phyloP scores from a whole-genome alignment of 805 yeast genomes.

The Yarrowia osloensis region DNA sequence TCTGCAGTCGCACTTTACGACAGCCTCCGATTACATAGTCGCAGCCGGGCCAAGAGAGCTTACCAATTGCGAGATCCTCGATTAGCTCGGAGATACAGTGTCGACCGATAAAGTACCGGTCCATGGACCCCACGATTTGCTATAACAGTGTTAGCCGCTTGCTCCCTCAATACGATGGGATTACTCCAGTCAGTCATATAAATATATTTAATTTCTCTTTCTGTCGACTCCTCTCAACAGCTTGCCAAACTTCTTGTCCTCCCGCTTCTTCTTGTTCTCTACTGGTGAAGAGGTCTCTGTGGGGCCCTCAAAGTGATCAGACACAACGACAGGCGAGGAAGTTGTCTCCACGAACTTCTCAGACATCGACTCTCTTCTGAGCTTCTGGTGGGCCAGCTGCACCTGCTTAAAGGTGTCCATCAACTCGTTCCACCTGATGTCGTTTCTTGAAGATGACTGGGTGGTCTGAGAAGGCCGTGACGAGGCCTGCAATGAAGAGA shows the following conservation, averaged over 20 bases:
- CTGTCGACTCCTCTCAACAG: conserved; percentile 16
- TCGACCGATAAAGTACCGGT: too few species aligned
- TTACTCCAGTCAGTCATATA: too few species aligned
- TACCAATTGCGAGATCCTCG: too few species aligned
- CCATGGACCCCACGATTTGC: too few species aligned
- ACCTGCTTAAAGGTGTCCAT: conserved; percentile 52
- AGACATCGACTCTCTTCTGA: conserved; percentile 19
- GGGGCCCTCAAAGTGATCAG: conserved; percentile 21
- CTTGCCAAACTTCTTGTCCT: conserved; percentile 22
- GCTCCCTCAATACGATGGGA: too few species aligned
- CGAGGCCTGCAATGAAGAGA: conserved; percentile 45
- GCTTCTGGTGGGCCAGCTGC: conserved; percentile 41
- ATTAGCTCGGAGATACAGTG: too few species aligned
- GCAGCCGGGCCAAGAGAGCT: too few species aligned
- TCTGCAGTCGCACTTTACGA: too few species aligned
- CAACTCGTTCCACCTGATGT: conserved; percentile 47
- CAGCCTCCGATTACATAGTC: too few species aligned
- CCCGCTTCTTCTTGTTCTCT: background rate
- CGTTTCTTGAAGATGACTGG: conserved; percentile 35
- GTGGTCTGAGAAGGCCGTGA: conserved; percentile 32
- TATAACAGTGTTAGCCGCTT: too few species aligned
- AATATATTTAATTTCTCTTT: conserved; percentile 8
- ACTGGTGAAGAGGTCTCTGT: conserved; percentile 4
- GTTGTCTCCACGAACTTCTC: conserved; percentile 22
- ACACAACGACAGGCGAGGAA: background rate